A percentile compares a stretch with the other conserved stretches of the same genome.
These are phyloP conservation scores for Polygonum aviculare DNA, from an alignment of 148 eudicot species.

Conservation along the genomic window DNA sequence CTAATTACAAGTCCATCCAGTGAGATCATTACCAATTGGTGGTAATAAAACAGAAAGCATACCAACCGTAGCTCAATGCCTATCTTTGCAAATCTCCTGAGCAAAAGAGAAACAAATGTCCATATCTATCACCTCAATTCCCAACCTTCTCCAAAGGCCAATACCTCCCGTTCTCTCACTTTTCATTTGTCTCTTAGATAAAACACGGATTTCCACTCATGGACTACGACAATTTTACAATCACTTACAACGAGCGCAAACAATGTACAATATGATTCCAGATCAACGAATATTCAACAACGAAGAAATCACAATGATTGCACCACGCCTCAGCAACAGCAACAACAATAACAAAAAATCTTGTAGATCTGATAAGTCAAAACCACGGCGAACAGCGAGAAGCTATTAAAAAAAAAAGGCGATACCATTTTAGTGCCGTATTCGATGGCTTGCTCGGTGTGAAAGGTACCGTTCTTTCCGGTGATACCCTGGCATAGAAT, in stretches of 20 bases:
- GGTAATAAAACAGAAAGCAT: not conserved
- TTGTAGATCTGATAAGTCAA: not conserved
- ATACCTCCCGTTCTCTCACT: not conserved
- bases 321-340: not conserved
- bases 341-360: too few species aligned
- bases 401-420: not conserved
- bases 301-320: not conserved
- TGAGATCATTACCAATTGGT: not conserved
- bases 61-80: not conserved
- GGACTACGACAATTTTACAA: not conserved
- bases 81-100: not conserved
- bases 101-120: not conserved
- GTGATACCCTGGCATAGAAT: conserved; percentile 94
- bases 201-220: not conserved
- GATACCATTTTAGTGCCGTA: conserved; percentile 94
- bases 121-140: not conserved
- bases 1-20: not conserved
- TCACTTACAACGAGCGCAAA: not conserved
- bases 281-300: not conserved
- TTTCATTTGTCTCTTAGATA: not conserved
- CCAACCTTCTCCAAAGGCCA: not conserved
- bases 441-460: conserved; percentile 94
- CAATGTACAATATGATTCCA: not conserved
- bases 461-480: conserved; percentile 90
- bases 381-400: not conserved